Percentiles rank a stretch among this genome's conserved stretches.
These are phyloP conservation scores for Apostasia shenzhenica DNA, from an alignment of 106 monocot species.

Conservation along the genomic window DNA sequence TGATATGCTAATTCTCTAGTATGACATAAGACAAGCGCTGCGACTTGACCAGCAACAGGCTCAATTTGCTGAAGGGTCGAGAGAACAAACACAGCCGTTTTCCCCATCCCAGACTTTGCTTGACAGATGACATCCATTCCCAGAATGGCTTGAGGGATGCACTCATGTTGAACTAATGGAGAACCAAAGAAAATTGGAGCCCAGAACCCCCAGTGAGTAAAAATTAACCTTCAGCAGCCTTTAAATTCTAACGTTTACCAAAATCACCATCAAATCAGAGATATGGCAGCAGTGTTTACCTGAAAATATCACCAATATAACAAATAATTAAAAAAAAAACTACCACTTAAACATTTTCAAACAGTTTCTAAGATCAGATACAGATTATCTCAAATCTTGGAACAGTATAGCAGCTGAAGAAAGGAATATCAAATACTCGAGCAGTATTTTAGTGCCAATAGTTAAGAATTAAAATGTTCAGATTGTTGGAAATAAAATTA, in stretches of 20 bases:
- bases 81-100: slow-evolving; percentile 98
- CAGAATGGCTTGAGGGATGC: slow-evolving; percentile 98
- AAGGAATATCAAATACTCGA: too few species aligned
- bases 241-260: slow-evolving; percentile 79
- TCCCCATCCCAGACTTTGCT: slow-evolving; percentile 99
- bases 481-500: too few species aligned
- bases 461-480: too few species aligned
- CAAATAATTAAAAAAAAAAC: not conserved
- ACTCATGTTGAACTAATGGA: slow-evolving; percentile 99
- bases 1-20: slow-evolving; percentile 95
- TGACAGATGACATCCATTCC: slow-evolving; percentile 99
- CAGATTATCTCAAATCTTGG: too few species aligned
- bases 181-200: slow-evolving; percentile 95
- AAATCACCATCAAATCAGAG: slow-evolving; percentile 64
- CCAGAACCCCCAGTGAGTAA: slow-evolving; percentile 77
- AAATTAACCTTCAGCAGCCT: slow-evolving; percentile 64
- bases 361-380: too few species aligned
- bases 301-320: slow-evolving; percentile 15
- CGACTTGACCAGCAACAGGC: slow-evolving; percentile 89
- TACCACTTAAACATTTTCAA: too few species aligned
- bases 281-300: slow-evolving; percentile 70
- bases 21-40: slow-evolving; percentile 92
- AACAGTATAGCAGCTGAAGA: too few species aligned
- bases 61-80: slow-evolving; percentile 96
- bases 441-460: too few species aligned